These are phyloP conservation scores for Paecilomyces sp. DNA, from an alignment of 2,329 filamentous ascomycete genomes.

Conservation along the genomic window DNA sequence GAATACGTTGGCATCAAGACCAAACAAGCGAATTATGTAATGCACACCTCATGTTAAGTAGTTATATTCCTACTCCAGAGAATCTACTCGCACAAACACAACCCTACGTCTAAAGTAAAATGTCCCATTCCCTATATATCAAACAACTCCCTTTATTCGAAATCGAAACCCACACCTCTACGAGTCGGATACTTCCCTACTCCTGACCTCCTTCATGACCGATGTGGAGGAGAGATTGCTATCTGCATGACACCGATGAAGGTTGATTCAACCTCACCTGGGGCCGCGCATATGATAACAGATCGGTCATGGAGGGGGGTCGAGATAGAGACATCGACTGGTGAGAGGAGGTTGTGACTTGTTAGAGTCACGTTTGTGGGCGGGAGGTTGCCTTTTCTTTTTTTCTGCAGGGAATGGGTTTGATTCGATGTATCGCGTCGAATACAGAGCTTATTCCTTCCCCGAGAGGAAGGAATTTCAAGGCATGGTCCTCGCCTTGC, in stretches of 20 bases:
- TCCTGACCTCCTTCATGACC: not conserved
- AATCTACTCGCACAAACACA: not conserved
- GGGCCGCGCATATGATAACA: not conserved
- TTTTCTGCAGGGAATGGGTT: not conserved
- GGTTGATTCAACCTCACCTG: not conserved
- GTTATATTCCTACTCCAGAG: too few species aligned
- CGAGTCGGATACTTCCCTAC: not conserved
- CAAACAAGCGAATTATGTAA: too few species aligned
- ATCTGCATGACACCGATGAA: not conserved
- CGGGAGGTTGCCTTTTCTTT: not conserved
- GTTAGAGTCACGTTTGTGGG: not conserved
- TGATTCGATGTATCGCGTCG: slow-evolving; percentile 42
- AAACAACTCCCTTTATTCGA: not conserved
- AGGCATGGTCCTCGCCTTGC: slow-evolving; percentile 46
- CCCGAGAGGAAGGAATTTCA: slow-evolving; percentile 30
- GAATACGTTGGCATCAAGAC: too few species aligned
- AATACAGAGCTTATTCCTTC: slow-evolving; percentile 45
- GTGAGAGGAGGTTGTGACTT: not conserved
- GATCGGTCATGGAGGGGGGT: not conserved
- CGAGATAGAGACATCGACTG: not conserved
- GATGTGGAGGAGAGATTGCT: not conserved
- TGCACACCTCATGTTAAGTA: too few species aligned
- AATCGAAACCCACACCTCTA: not conserved
- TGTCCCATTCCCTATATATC: not conserved
- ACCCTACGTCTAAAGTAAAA: not conserved